Base-by-base conservation (phyloP, 108 stramenopile species). In the Skeletonema marinoi region DNA sequence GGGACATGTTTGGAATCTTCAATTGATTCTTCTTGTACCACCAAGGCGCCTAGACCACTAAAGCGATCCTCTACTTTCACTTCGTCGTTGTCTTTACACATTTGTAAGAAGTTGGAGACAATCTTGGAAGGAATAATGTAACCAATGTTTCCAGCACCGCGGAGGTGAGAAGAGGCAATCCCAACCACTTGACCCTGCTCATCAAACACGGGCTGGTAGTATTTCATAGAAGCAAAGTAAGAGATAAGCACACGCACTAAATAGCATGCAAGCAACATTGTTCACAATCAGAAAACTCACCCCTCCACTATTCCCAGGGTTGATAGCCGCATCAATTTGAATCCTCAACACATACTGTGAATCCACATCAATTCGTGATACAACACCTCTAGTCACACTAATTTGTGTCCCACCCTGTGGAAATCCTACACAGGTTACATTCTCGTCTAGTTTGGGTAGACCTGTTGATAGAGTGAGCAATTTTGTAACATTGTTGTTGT, bases 291-390 rank as follows among this genome's bases (percentile, higher is more conserved):
- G 21, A 39, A 11, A 7, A 54, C 76, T 64, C 8, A 68, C 76
- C 61, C 82, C 82, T 38, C 90, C 88, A 51, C 77, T 80, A 73
- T 90, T 90, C 12, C 88, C 89, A 2, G 84, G 82, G 68, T 91
- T 89, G 66, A 89, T 88, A 39, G 90, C 89, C 7, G 89, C 89
- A 71, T 89, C 89, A 69, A 91, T 90, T 71, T 92, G 89, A 35
- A 92, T 88, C 30, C 89, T 73, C 44, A 92, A 60, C 21, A 90
- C 75, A 60, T 68, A 70, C 42, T 81, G 71, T 38, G 85, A 44
- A 63, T 79, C 67, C 1, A 89, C 83, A 68, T 90, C 89, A 16
- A 91, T 83, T 9, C 91, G 78, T 13, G 85, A 87, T 17, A 92
- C 89, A 32, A 90, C 91, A 12, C 91, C 91, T 8, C 88, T 63